Evolutionary conservation across 768 basidiomycete species (phyloP).

Genomic region (Hygrocybe coccinea): DNA sequence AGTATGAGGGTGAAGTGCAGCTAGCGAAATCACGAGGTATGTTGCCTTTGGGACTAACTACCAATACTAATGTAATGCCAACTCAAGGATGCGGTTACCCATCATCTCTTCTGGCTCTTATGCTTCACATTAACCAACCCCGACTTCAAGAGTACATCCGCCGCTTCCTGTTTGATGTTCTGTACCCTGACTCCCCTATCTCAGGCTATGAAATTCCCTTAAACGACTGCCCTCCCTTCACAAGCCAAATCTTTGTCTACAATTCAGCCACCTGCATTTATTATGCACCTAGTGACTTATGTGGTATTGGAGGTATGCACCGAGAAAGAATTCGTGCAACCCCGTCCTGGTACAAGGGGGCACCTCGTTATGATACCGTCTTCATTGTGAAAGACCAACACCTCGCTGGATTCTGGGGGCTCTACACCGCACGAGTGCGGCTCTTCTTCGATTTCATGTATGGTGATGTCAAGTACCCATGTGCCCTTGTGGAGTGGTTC

Average conservation of each 20-base stretch:
- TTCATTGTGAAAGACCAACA: conserved; percentile 21
- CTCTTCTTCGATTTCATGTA: conserved; percentile 28
- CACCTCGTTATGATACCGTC: conserved; percentile 21
- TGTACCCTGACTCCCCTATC: not conserved
- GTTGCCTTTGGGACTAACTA: not conserved
- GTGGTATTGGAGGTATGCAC: conserved; percentile 24
- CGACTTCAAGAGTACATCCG: conserved; percentile 17
- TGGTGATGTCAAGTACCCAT: conserved; percentile 14
- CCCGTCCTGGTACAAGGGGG: conserved; percentile 1
- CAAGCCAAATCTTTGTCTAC: conserved; percentile 4
- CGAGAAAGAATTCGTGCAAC: conserved; percentile 20
- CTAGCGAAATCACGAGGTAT: not conserved
- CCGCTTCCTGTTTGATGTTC: conserved; percentile 23
- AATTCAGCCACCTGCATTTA: conserved; percentile 15
- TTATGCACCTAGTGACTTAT: conserved; percentile 27
- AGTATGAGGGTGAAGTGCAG: not conserved
- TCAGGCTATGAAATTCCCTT: conserved; percentile 6
- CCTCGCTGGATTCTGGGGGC: conserved; percentile 19
- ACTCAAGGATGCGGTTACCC: not conserved
- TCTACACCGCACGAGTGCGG: conserved; percentile 20
- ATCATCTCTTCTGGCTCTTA: conserved; percentile 17
- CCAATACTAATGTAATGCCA: not conserved
- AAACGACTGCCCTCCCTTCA: not conserved
- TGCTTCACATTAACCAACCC: conserved; percentile 8
- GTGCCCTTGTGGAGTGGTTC: conserved; percentile 32